These are phyloP conservation scores for Cinnamomum chago DNA, from an alignment of 164 flowering plant genomes.

Conservation along the genomic window DNA sequence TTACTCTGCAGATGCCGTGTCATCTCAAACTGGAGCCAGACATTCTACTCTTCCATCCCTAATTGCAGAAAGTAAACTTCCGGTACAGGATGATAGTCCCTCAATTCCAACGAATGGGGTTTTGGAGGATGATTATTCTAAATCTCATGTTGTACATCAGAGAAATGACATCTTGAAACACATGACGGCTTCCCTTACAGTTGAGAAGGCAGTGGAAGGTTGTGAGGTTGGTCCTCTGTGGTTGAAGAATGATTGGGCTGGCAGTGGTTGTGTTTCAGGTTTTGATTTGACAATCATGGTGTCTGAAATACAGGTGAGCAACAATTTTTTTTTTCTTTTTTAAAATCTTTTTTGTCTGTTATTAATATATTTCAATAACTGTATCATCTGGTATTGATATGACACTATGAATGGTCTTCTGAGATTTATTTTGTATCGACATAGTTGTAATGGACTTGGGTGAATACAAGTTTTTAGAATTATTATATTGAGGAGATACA, in stretches of 20 bases:
- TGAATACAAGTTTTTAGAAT: not conserved
- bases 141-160: slow-evolving; percentile 14
- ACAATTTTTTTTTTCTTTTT: not conserved
- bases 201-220: slow-evolving; percentile 37
- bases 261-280: slow-evolving; percentile 65
- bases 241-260: slow-evolving; percentile 51
- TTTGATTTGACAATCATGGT: slow-evolving; percentile 64
- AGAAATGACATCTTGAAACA: slow-evolving; percentile 53
- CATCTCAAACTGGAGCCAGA: slow-evolving; percentile 21
- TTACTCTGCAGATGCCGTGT: slow-evolving; percentile 15
- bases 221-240: slow-evolving; percentile 11
- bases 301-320: slow-evolving; percentile 63
- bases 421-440: no score
- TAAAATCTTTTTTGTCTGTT: not conserved
- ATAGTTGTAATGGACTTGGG: no score
- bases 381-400: not conserved
- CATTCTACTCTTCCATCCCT: slow-evolving; percentile 21
- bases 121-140: slow-evolving; percentile 10
- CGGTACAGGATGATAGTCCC: slow-evolving; percentile 19
- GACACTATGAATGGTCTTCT: not conserved
- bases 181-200: slow-evolving; percentile 32
- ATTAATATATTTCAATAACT: not conserved
- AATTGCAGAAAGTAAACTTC: slow-evolving; percentile 12
- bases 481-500: not conserved
- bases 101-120: slow-evolving; percentile 17